phyloP scores from a whole-genome alignment of 1,139 yeast genomes.

The Suhomyces wounanorum region DNA sequence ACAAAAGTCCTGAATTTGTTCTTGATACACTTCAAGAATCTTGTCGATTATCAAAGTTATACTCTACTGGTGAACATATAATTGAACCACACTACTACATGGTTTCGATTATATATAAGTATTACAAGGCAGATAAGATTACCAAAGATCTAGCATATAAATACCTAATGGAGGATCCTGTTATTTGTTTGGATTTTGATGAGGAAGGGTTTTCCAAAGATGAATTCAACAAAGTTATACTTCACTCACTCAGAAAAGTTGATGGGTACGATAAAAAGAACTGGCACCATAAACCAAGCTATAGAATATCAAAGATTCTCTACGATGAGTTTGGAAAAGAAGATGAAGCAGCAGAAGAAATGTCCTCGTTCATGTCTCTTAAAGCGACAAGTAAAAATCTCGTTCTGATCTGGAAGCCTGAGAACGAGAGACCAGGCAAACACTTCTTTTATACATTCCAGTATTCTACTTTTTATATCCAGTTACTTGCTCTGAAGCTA shows the following conservation, averaged over 20 bases:
- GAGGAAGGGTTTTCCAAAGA: not conserved
- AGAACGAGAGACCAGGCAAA: conserved; percentile 86
- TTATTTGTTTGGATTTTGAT: conserved; percentile 16
- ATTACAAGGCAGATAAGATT: conserved; percentile 41
- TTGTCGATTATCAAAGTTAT: conserved; percentile 41
- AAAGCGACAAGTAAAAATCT: conserved; percentile 72
- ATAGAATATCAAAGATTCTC: conserved; percentile 65
- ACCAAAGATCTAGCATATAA: conserved; percentile 36
- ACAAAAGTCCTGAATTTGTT: conserved; percentile 29
- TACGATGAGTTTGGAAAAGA: conserved; percentile 56
- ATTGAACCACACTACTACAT: conserved; percentile 76
- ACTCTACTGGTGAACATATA: conserved; percentile 51
- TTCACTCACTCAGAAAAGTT: conserved; percentile 37
- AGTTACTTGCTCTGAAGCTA: conserved; percentile 51
- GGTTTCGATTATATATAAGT: conserved; percentile 61
- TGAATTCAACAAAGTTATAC: conserved; percentile 25
- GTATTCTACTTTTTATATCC: conserved; percentile 66
- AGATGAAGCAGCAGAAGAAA: conserved; percentile 60
- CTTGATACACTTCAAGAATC: conserved; percentile 44
- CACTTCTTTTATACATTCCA: conserved; percentile 79
- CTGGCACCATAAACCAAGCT: conserved; percentile 90
- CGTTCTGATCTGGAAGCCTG: conserved; percentile 92
- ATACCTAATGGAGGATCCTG: conserved; percentile 39
- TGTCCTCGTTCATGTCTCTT: conserved; percentile 63
- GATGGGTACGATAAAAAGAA: conserved; percentile 70